These are phyloP conservation scores for Platanthera zijinensis DNA, from an alignment of 106 monocot species.

Conservation along the genomic window DNA sequence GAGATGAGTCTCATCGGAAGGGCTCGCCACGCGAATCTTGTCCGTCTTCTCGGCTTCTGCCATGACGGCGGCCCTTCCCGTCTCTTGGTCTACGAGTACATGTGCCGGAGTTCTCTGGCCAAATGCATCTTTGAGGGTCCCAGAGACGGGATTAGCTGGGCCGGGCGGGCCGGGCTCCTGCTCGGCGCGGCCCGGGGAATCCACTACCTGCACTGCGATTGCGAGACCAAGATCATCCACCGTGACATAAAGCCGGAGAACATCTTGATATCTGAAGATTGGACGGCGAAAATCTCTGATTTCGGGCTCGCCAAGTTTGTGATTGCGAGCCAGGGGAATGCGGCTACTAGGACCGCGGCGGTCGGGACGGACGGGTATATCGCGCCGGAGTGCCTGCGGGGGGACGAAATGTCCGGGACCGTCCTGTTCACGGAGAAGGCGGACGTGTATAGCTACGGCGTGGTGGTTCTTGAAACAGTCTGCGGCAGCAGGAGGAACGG, in stretches of 20 bases:
- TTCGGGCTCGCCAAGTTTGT: constrained; percentile 41
- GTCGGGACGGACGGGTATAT: constrained; percentile 24
- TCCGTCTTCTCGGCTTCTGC: constrained; percentile 2
- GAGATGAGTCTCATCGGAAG: constrained; percentile 6
- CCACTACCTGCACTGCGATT: neutral
- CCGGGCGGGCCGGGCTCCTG: neutral
- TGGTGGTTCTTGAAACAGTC: constrained; percentile 36
- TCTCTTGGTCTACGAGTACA: constrained; percentile 1
- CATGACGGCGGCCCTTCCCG: neutral
- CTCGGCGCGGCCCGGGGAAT: neutral
- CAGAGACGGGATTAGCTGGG: neutral
- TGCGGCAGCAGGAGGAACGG: constrained; percentile 15
- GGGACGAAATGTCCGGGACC: neutral
- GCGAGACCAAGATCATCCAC: constrained; percentile 4
- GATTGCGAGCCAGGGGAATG: constrained; percentile 5
- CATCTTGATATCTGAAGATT: neutral
- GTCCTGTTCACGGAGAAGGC: constrained; percentile 20
- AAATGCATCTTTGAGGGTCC: constrained; percentile 1
- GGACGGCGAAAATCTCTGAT: constrained; percentile 31
- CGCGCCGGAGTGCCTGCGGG: constrained; percentile 32
- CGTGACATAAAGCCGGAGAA: constrained; percentile 8
- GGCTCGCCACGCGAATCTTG: neutral
- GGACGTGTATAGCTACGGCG: constrained; percentile 44
- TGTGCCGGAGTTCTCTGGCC: neutral
- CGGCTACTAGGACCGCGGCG: neutral